Conservation (phyloP, 1,139 yeast species). For the Kurtzmaniella quercitrusa region DNA sequence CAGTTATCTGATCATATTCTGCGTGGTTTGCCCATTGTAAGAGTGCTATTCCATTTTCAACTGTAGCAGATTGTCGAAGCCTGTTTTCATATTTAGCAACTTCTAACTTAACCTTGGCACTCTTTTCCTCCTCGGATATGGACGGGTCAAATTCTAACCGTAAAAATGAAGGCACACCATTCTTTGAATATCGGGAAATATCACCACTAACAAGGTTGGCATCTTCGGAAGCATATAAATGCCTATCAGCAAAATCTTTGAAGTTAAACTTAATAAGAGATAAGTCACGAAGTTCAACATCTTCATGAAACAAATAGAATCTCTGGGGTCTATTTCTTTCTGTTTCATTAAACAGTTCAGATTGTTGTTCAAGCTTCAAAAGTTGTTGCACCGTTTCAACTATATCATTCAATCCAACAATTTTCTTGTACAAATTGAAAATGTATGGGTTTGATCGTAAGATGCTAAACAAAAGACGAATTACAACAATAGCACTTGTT, state of each 20-base stretch:
- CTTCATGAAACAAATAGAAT: constrained; percentile 57
- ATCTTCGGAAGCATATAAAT: constrained; percentile 28
- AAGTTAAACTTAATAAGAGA: constrained; percentile 46
- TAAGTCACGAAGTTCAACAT: constrained; percentile 56
- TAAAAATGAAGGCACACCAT: constrained; percentile 25
- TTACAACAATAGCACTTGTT: not conserved
- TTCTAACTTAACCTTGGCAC: constrained; percentile 4
- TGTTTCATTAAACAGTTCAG: constrained; percentile 30
- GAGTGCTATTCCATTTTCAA: constrained; percentile 17
- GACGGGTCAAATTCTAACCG: constrained; percentile 10
- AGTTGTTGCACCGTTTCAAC: constrained; percentile 15
- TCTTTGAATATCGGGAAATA: constrained; percentile 15
- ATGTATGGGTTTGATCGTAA: constrained; percentile 1
- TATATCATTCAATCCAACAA: not conserved
- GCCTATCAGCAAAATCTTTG: constrained; percentile 57
- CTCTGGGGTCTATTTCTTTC: constrained; percentile 31
- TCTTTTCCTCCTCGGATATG: constrained; percentile 4
- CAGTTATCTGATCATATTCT: not conserved
- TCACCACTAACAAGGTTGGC: constrained; percentile 33
- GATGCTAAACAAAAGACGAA: constrained; percentile 3
- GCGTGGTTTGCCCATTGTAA: constrained; percentile 7
- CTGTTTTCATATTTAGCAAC: constrained; percentile 16
- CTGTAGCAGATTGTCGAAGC: constrained; percentile 20
- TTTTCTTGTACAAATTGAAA: not conserved
- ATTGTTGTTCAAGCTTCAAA: constrained; percentile 34